A percentile compares a stretch with the other conserved stretches of the same genome.
Evolutionary conservation across 1,284 basidiomycete genomes (phyloP).

Genomic region (Hemileia vastatrix): DNA sequence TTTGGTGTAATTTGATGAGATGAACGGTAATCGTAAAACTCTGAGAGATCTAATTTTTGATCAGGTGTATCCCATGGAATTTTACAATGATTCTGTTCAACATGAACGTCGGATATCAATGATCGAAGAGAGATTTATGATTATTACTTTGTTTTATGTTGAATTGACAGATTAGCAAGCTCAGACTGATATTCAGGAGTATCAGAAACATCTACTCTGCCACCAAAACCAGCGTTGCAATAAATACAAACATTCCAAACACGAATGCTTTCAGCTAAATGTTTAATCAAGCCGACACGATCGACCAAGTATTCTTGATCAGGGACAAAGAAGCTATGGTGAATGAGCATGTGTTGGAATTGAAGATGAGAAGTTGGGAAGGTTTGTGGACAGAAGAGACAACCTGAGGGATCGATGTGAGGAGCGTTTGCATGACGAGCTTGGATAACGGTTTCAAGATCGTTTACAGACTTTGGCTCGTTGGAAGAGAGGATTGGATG

Average conservation of each 20-base stretch:
- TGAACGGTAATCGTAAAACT: slow-evolving; percentile 82
- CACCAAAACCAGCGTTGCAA: slow-evolving; percentile 50
- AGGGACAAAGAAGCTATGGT: slow-evolving; percentile 92
- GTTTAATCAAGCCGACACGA: slow-evolving; percentile 65
- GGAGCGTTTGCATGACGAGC: slow-evolving; percentile 54
- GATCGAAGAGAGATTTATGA: too few species aligned
- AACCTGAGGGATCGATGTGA: slow-evolving; percentile 44
- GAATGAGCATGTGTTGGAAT: slow-evolving; percentile 72
- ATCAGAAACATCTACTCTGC: slow-evolving; percentile 47
- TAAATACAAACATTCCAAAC: slow-evolving; percentile 87
- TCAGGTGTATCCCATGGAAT: slow-evolving; percentile 74
- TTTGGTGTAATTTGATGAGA: slow-evolving; percentile 56
- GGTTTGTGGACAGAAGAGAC: slow-evolving; percentile 73
- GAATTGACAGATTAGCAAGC: slow-evolving; percentile 47
- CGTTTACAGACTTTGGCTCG: neutral
- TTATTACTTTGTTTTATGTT: too few species aligned
- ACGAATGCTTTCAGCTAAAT: slow-evolving; percentile 87
- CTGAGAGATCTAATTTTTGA: slow-evolving; percentile 77
- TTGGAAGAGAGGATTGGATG: neutral
- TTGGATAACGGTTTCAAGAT: slow-evolving; percentile 62
- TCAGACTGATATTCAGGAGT: slow-evolving; percentile 26
- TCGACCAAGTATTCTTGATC: slow-evolving; percentile 85
- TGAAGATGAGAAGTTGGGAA: slow-evolving; percentile 55
- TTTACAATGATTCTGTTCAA: slow-evolving; percentile 75
- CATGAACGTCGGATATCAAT: too few species aligned